A percentile compares a stretch with the other conserved stretches of the same genome.
These are phyloP conservation scores for Stachybotrys echinatus DNA, from an alignment of 2,329 filamentous ascomycete species.

Conservation along the genomic window DNA sequence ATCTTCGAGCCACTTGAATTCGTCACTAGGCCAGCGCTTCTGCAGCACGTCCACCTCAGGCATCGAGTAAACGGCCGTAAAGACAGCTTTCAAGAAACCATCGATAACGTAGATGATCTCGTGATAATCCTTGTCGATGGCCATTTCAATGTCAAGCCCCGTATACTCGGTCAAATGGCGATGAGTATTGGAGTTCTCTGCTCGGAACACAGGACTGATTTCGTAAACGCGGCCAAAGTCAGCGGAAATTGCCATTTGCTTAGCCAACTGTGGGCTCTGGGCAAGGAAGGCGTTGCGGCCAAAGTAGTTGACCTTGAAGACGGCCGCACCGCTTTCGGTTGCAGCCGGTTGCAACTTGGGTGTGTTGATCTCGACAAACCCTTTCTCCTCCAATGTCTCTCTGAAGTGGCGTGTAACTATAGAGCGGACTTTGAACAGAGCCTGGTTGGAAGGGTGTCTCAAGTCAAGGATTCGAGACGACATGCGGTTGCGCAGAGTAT, in stretches of 20 bases:
- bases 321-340: conserved; percentile 84
- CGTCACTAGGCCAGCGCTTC: conserved; percentile 78
- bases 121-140: conserved; percentile 82
- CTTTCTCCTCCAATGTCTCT: conserved; percentile 63
- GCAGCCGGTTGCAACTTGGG: conserved; percentile 87
- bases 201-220: conserved; percentile 67
- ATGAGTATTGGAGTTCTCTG: conserved; percentile 94
- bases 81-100: conserved; percentile 71
- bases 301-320: conserved; percentile 92
- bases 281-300: conserved; percentile 80
- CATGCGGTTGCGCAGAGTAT: conserved; percentile 62
- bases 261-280: conserved; percentile 86
- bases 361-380: conserved; percentile 90
- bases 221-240: conserved; percentile 85
- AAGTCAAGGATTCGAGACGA: conserved; percentile 78
- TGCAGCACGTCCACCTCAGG: conserved; percentile 76
- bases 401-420: conserved; percentile 78
- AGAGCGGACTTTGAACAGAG: conserved; percentile 82
- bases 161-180: conserved; percentile 93
- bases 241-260: conserved; percentile 87
- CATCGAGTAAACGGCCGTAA: conserved; percentile 34
- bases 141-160: conserved; percentile 89
- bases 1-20: conserved; percentile 80
- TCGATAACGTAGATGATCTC: conserved; percentile 80
- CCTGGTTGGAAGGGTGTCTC: conserved; percentile 76